A percentile compares a stretch with the other conserved stretches of the same genome.
These are phyloP conservation scores for Cucurbita pepo DNA, from an alignment of 306 rosid genomes.

Conservation along the genomic window DNA sequence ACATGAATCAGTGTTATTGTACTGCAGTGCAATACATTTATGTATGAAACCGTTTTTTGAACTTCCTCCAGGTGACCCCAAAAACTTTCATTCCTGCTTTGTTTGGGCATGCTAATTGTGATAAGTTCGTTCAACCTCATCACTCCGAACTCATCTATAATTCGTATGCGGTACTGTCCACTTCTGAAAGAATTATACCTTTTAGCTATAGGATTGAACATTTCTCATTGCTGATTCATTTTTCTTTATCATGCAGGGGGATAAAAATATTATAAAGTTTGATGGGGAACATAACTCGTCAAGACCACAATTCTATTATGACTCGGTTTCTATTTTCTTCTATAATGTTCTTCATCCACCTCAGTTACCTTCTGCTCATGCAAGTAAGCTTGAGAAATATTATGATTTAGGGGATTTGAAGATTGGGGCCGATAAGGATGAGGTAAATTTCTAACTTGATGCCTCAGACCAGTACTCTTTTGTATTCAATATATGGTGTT, in stretches of 20 bases:
- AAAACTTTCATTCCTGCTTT: conserved; percentile 83
- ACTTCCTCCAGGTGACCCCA: conserved; percentile 47
- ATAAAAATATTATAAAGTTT: conserved; percentile 64
- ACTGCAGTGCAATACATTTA: background rate
- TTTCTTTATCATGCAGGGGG: conserved; percentile 48
- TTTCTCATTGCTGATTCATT: conserved; percentile 3
- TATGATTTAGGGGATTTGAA: conserved; percentile 58
- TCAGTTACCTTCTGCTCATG: conserved; percentile 29
- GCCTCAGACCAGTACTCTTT: background rate
- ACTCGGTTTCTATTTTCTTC: conserved; percentile 83
- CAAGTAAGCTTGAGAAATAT: conserved; percentile 54
- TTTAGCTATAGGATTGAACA: background rate
- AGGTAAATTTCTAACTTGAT: conserved; percentile 29
- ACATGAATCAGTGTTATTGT: background rate
- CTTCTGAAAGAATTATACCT: background rate
- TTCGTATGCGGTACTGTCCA: conserved; percentile 46
- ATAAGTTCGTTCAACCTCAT: conserved; percentile 64
- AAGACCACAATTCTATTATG: conserved; percentile 83
- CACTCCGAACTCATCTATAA: conserved; percentile 63
- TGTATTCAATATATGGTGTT: background rate
- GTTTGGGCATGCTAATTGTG: conserved; percentile 81
- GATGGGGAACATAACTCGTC: conserved; percentile 94
- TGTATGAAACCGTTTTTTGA: background rate
- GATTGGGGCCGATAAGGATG: conserved; percentile 45
- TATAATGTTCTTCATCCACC: conserved; percentile 84